Percentiles rank a stretch among this genome's conserved stretches.
Evolutionary conservation across 2,329 filamentous ascomycete genomes (phyloP).

Genomic region (Helminthosporium solani): DNA sequence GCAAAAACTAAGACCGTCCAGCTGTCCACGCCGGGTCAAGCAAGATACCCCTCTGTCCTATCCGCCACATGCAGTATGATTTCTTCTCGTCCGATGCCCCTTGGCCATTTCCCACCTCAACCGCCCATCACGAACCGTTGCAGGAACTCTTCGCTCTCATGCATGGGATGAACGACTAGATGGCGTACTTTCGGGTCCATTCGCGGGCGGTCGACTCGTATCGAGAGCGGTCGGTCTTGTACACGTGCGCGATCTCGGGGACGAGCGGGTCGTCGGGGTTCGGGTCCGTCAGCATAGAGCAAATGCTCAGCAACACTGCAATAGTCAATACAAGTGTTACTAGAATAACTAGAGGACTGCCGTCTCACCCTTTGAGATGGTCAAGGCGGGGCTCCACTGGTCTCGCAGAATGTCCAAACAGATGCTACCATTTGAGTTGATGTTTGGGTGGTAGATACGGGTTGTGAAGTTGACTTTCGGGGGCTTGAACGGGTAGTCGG

Average conservation of each 20-base stretch:
- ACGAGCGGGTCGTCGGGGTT: conserved; percentile 99
- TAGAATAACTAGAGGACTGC: neutral
- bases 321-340: conserved; percentile 18
- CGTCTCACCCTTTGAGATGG: conserved; percentile 88
- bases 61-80: conserved; percentile 29
- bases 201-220: conserved; percentile 97
- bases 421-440: conserved; percentile 99
- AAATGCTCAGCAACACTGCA: conserved; percentile 93
- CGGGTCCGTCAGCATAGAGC: conserved; percentile 99
- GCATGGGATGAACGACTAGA: conserved; percentile 54
- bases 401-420: conserved; percentile 97
- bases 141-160: conserved; percentile 18
- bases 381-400: conserved; percentile 98
- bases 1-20: conserved; percentile 35
- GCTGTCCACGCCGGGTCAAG: conserved; percentile 28
- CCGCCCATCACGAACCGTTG: conserved; percentile 28
- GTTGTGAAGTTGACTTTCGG: conserved; percentile 99
- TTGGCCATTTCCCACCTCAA: conserved; percentile 19
- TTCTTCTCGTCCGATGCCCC: conserved; percentile 24
- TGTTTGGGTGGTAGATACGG: conserved; percentile 99
- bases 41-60: conserved; percentile 24
- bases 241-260: conserved; percentile 97
- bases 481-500: conserved; percentile 99
- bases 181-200: conserved; percentile 99
- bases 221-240: conserved; percentile 95